These are phyloP conservation scores for Stevia rebaudiana DNA, from an alignment of 140 eudicot species.

Conservation along the genomic window DNA sequence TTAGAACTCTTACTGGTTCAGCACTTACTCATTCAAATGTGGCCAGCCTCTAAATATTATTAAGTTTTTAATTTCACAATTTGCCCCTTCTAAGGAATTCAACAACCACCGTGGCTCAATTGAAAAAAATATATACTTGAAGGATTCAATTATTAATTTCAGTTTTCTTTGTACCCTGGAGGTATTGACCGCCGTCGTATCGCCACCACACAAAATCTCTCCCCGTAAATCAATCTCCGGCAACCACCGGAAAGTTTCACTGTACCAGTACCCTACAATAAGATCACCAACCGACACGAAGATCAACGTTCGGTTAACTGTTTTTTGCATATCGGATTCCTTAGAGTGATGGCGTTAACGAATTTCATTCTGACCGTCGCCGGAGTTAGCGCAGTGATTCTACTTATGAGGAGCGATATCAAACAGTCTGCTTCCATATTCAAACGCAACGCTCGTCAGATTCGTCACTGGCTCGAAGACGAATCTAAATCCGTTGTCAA, in stretches of 20 bases:
- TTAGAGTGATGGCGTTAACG: slow-evolving; percentile 52
- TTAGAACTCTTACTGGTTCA: no score
- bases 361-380: slow-evolving; percentile 75
- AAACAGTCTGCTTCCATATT: slow-evolving; percentile 67
- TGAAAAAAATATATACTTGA: no score
- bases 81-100: no score
- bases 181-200: slow-evolving; percentile 1
- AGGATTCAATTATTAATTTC: no score
- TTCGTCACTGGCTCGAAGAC: slow-evolving; percentile 83
- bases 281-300: background rate
- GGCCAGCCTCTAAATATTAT: no score
- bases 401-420: slow-evolving; percentile 68
- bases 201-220: background rate
- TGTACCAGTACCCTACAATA: background rate
- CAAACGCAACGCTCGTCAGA: slow-evolving; percentile 70
- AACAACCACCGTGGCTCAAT: no score
- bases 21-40: no score
- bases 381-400: slow-evolving; percentile 76
- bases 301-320: background rate
- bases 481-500: slow-evolving; percentile 75
- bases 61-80: no score
- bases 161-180: background rate
- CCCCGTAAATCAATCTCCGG: background rate
- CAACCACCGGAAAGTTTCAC: slow-evolving; percentile 9
- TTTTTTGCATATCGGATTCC: background rate